Percentiles rank a stretch among this genome's conserved stretches.
These are phyloP conservation scores for Botryotinia calthae DNA, from an alignment of 2,329 filamentous ascomycete species.

Conservation along the genomic window DNA sequence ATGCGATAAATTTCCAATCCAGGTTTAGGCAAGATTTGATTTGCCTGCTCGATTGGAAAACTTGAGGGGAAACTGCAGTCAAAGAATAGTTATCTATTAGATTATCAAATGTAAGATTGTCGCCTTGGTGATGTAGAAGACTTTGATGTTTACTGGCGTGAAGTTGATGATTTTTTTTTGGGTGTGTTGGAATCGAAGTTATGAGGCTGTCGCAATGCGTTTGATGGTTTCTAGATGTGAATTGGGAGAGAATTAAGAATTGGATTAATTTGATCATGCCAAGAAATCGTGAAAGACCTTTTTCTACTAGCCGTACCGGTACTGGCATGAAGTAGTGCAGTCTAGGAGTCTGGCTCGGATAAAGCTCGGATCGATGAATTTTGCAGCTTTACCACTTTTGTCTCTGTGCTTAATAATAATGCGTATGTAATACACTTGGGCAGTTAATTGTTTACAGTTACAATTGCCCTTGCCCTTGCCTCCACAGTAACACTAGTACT, in stretches of 20 bases:
- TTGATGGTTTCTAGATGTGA: not conserved
- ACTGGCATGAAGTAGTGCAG: not conserved
- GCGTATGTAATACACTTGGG: not conserved
- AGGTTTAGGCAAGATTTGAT: not conserved
- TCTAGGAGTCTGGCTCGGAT: not conserved
- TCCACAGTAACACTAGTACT: not conserved
- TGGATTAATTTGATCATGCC: slow-evolving; percentile 11
- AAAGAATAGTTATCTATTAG: slow-evolving; percentile 4
- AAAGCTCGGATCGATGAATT: not conserved
- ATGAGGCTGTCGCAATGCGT: slow-evolving; percentile 8
- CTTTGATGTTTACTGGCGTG: not conserved
- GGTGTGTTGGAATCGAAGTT: not conserved
- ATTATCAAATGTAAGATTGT: not conserved
- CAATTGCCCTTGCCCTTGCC: not conserved
- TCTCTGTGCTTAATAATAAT: not conserved
- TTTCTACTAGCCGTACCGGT: not conserved
- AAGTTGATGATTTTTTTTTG: not conserved
- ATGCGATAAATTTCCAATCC: not conserved
- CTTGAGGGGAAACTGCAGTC: slow-evolving; percentile 1
- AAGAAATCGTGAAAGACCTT: slow-evolving; percentile 12
- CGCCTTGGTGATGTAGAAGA: not conserved
- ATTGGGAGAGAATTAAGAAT: not conserved
- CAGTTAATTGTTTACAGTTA: not conserved
- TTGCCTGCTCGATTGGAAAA: not conserved
- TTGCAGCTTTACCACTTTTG: not conserved